phyloP scores from a whole-genome alignment of 2,329 filamentous ascomycete species.

The Aspergillus udagawae region DNA sequence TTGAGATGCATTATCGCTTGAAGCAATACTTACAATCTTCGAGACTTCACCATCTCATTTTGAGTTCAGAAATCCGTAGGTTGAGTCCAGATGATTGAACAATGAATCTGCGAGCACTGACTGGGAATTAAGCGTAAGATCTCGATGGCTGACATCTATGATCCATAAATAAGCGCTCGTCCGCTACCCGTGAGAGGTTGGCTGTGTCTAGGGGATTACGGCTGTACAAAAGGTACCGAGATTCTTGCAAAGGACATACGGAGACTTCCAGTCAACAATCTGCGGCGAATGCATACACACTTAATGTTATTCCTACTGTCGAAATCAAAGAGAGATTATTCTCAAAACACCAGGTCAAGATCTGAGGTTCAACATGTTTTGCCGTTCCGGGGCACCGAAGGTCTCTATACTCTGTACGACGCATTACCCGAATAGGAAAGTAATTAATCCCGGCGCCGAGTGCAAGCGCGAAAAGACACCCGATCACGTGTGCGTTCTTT shows the following conservation, averaged over 20 bases:
- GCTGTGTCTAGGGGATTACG: not conserved
- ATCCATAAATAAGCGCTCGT: not conserved
- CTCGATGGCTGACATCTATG: not conserved
- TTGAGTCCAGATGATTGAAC: not conserved
- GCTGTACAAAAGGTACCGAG: not conserved
- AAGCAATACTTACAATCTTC: not conserved
- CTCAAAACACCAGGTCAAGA: not conserved
- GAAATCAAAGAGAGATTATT: not conserved
- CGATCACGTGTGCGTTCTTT: conserved; percentile 27
- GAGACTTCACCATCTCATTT: not conserved
- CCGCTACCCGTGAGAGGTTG: not conserved
- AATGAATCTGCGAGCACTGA: not conserved
- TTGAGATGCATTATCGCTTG: not conserved
- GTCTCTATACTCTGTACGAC: not conserved
- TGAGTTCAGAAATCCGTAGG: not conserved
- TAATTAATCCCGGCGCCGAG: conserved; percentile 1
- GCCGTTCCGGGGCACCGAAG: too few relatives aligned
- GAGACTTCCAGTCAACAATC: not conserved
- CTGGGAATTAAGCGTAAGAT: not conserved
- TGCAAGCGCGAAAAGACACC: conserved; percentile 13
- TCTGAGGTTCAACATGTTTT: not conserved
- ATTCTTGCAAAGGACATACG: not conserved
- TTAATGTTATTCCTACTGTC: not conserved
- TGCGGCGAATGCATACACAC: not conserved
- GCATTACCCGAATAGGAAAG: not conserved